phyloP scores from a whole-genome alignment of 768 basidiomycete species.

The Tephrocybe rancida region DNA sequence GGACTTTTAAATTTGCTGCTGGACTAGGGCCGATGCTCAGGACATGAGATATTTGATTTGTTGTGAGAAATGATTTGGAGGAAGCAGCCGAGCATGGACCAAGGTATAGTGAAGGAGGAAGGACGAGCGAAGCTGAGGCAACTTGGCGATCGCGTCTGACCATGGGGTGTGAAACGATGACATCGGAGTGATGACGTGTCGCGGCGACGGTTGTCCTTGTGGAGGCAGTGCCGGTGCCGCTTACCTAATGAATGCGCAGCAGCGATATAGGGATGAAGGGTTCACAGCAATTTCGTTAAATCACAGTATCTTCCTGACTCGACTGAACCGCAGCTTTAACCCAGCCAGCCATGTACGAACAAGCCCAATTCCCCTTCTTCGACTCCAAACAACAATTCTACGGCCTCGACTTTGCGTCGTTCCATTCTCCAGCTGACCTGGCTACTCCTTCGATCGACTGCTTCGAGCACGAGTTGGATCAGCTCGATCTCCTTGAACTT shows the following conservation, averaged over 20 bases:
- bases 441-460: slow-evolving; percentile 79
- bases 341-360: slow-evolving; percentile 12
- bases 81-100: slow-evolving; percentile 43
- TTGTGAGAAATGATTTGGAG: slow-evolving; percentile 27
- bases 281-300: no score
- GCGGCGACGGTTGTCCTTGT: no score
- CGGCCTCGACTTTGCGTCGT: slow-evolving; percentile 68
- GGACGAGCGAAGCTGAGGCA: no score
- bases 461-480: slow-evolving; percentile 84
- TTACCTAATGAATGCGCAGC: no score
- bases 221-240: no score
- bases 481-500: slow-evolving; percentile 66
- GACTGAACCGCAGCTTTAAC: no score
- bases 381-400: slow-evolving; percentile 23
- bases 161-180: no score
- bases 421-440: slow-evolving; percentile 69
- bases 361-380: slow-evolving; percentile 11
- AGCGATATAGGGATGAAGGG: no score
- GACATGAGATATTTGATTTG: slow-evolving; percentile 39
- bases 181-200: no score
- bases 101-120: slow-evolving; percentile 36
- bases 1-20: slow-evolving; percentile 17
- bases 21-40: slow-evolving; percentile 42
- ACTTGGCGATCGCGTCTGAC: no score
- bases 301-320: no score